Conservation (phyloP, 2,329 filamentous ascomycete species). For the Tolypocladium sp. region DNA sequence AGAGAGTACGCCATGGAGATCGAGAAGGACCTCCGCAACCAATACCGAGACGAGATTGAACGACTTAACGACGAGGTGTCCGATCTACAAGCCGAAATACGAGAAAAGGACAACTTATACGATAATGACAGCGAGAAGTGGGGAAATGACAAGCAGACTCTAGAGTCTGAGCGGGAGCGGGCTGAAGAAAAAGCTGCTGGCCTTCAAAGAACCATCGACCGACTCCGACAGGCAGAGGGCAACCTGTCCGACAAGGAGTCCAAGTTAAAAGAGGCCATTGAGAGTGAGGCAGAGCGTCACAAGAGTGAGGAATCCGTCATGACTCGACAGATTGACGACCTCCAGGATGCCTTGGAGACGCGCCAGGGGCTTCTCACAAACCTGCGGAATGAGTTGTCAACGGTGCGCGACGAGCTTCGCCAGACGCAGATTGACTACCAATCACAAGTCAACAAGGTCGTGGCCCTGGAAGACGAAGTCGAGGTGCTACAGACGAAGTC, state of each 20-base stretch:
- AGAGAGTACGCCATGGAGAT: slow-evolving; percentile 49
- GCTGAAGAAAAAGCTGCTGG: slow-evolving; percentile 59
- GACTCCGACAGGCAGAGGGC: slow-evolving; percentile 58
- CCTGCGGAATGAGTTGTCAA: slow-evolving; percentile 56
- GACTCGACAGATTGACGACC: slow-evolving; percentile 62
- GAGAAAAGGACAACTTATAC: slow-evolving; percentile 61
- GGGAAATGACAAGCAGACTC: slow-evolving; percentile 52
- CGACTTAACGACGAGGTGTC: slow-evolving; percentile 50
- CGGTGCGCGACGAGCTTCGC: slow-evolving; percentile 61
- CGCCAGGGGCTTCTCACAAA: slow-evolving; percentile 58
- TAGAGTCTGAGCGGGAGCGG: slow-evolving; percentile 56
- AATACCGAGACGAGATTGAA: slow-evolving; percentile 36
- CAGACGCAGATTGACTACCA: slow-evolving; percentile 55
- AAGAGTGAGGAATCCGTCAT: slow-evolving; percentile 62
- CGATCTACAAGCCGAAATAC: slow-evolving; percentile 53
- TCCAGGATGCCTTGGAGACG: slow-evolving; percentile 61
- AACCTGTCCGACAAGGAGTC: slow-evolving; percentile 58
- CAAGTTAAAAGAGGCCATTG: slow-evolving; percentile 57
- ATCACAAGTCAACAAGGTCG: slow-evolving; percentile 53
- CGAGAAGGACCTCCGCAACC: slow-evolving; percentile 46
- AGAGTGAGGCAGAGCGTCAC: slow-evolving; percentile 64
- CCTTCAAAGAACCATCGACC: slow-evolving; percentile 62
- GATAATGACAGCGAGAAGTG: slow-evolving; percentile 65
- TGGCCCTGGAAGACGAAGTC: slow-evolving; percentile 66
- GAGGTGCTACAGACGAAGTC: slow-evolving; percentile 51